phyloP scores from a whole-genome alignment of 1,284 basidiomycete genomes.

The Sporisorium reilianum region DNA sequence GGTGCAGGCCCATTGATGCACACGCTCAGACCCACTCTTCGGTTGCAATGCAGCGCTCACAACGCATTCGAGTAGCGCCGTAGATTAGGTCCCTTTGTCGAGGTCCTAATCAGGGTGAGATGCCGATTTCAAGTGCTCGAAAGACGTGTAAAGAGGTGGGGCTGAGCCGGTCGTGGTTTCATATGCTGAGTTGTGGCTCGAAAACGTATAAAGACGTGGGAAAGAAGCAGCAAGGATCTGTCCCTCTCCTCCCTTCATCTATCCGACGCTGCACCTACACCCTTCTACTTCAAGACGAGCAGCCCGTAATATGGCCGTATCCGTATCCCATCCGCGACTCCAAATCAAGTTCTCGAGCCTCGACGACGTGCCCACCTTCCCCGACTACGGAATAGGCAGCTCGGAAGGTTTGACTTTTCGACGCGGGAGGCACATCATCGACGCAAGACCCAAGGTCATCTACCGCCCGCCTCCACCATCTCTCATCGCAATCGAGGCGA shows the following conservation, averaged over 20 bases:
- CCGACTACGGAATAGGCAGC: neutral
- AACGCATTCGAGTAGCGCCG: neutral
- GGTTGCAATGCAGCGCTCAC: neutral
- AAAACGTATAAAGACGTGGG: neutral
- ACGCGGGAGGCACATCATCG: neutral
- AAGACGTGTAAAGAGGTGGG: neutral
- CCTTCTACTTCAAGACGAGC: neutral
- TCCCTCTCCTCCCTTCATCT: neutral
- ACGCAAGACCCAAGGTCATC: conserved; percentile 11
- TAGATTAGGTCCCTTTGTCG: conserved; percentile 1
- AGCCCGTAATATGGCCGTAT: neutral
- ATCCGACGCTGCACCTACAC: neutral
- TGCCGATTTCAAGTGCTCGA: conserved; percentile 1
- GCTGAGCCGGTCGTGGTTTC: neutral
- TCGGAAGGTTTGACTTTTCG: conserved; percentile 17
- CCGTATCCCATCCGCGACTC: conserved; percentile 1
- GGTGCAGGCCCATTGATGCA: conserved; percentile 5
- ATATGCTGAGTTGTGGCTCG: neutral
- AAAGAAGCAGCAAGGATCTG: neutral
- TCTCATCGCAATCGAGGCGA: neutral
- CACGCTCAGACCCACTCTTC: conserved; percentile 12
- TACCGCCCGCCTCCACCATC: neutral
- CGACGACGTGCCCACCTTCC: conserved; percentile 18
- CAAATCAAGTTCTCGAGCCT: conserved; percentile 15
- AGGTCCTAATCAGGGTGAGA: too few relatives aligned